Base-by-base conservation (phyloP, 176 grass and related monocot genomes). In the Oryza glaberrima region DNA sequence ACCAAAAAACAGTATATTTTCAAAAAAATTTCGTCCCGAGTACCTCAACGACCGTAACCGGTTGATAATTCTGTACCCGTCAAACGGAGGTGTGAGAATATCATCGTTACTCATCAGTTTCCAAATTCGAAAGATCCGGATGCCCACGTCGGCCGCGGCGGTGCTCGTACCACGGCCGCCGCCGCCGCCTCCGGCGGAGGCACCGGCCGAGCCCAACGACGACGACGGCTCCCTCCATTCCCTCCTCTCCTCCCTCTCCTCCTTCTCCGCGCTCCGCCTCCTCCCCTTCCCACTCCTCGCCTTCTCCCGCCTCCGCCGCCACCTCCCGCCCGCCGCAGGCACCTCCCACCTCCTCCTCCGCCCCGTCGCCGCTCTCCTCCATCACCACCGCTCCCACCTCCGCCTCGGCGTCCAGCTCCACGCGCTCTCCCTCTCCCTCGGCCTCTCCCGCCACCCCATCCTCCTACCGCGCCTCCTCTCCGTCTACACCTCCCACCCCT, bases 361-460 rank as follows among this genome's bases (percentile, higher is more conserved):
- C 46, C 84, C 80, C 80, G 74, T 83, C 69, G 68, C 75, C 61
- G 68, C 61, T 8, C 61, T 90, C 75, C 80, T 82, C 68, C 40
- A 66, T 2, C 70, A 13, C 80, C 68, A 73, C 74, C 73, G 73
- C 68, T 40, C 67, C 79, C 47, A 75, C 64, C 82, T 30, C 71
- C 71, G 40, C n/a, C 1, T 89, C 20, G 87, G 82, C 49, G 19
- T 81, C n/a, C 87, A 89, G 82, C 81, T 93, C 22, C 91, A 93
- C 38, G 81, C 47, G 46, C 84, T 87, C 77, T 72, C 77, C 77
- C 60, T 93, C 77, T 90, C 84, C 26, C 84, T 85, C 41, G 91
- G 91, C 77, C 72, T 87, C 67, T 75, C 81, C 30, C 22, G 35
- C 28, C 77, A 87, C 84, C 22, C 76, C 34, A 44, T 40, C 48